A percentile compares a stretch with the other conserved stretches of the same genome.
phyloP scores from a whole-genome alignment of 2,329 filamentous ascomycete genomes.

The Colletotrichum agaves region DNA sequence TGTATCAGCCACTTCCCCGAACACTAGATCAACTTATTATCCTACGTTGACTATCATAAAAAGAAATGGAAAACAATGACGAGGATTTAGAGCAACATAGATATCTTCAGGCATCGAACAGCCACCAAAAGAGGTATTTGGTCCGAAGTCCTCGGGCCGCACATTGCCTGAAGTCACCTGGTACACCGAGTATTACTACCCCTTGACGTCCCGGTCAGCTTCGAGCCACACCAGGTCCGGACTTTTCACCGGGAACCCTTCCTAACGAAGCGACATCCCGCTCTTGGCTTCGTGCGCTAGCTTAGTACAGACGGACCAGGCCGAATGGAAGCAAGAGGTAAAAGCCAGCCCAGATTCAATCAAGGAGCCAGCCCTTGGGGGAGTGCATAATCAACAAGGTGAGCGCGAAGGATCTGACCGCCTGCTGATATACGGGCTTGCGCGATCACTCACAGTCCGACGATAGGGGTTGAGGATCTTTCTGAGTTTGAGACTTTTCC shows the following conservation, averaged over 20 bases:
- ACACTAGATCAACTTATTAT: too few species aligned
- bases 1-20: too few species aligned
- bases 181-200: conserved; percentile 8
- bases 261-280: conserved; percentile 27
- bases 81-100: too few species aligned
- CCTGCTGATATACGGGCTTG: neutral
- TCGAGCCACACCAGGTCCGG: neutral
- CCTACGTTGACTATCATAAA: too few species aligned
- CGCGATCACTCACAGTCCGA: conserved; percentile 1
- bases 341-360: neutral
- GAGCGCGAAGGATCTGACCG: neutral
- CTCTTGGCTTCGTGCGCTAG: neutral
- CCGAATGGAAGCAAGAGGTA: conserved; percentile 19
- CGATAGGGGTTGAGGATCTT: too few species aligned
- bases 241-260: conserved; percentile 16
- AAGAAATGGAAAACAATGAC: too few species aligned
- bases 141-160: conserved; percentile 17
- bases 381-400: neutral
- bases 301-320: neutral
- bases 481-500: too few species aligned
- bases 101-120: neutral
- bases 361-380: neutral
- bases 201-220: conserved; percentile 25
- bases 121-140: conserved; percentile 18
- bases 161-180: neutral